Conservation (phyloP, 2,329 filamentous ascomycete genomes). For the Pseudocercospora eumusae region DNA sequence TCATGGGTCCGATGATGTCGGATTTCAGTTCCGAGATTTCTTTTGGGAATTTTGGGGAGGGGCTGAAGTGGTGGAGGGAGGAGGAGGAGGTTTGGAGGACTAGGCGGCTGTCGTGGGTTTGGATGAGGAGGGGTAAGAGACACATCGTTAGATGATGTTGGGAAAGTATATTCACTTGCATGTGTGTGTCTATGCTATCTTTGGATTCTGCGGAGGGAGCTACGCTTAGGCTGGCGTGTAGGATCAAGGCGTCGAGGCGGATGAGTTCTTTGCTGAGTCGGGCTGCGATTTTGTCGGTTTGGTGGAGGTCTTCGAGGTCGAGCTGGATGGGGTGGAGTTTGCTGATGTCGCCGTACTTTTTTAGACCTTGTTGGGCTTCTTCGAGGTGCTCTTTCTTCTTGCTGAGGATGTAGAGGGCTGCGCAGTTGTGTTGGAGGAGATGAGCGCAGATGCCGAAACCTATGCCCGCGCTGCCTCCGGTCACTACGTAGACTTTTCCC, state of each 20-base stretch:
- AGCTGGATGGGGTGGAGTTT: constrained; percentile 48
- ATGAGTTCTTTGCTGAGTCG: constrained; percentile 46
- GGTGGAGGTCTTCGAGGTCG: constrained; percentile 41
- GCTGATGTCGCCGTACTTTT: constrained; percentile 47
- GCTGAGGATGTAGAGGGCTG: constrained; percentile 52
- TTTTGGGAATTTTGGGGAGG: constrained; percentile 46
- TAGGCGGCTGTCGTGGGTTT: constrained; percentile 51
- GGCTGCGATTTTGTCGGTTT: constrained; percentile 46
- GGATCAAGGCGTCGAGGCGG: constrained; percentile 46
- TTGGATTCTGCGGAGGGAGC: constrained; percentile 50
- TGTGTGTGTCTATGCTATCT: constrained; percentile 44
- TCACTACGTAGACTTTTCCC: constrained; percentile 48
- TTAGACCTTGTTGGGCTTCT: constrained; percentile 48
- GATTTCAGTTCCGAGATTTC: constrained; percentile 53
- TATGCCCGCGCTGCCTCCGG: constrained; percentile 40
- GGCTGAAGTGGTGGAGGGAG: constrained; percentile 50
- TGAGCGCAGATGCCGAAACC: constrained; percentile 54
- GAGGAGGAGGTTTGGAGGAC: constrained; percentile 55
- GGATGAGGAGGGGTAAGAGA: constrained; percentile 39
- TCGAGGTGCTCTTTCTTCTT: constrained; percentile 50
- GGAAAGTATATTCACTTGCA: constrained; percentile 40
- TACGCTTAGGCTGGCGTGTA: constrained; percentile 46
- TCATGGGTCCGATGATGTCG: constrained; percentile 50
- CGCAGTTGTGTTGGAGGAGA: constrained; percentile 53
- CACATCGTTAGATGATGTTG: constrained; percentile 49